phyloP scores from a whole-genome alignment of 208 protist species.

The Acanthamoeba healyi region DNA sequence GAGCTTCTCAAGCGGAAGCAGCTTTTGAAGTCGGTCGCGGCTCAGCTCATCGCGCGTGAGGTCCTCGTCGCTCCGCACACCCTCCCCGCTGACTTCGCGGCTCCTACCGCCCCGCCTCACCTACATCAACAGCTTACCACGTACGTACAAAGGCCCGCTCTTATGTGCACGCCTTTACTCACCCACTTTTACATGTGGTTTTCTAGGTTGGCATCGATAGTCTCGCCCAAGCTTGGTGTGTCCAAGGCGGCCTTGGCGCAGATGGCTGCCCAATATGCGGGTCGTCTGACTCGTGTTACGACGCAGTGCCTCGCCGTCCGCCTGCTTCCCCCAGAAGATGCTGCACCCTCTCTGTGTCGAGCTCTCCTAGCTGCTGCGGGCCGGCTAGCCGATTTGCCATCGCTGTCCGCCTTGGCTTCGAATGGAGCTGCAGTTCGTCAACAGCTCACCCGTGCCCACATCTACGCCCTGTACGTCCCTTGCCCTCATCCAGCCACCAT shows the following conservation, averaged over 20 bases:
- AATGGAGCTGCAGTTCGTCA: background rate
- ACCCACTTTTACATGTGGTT: background rate
- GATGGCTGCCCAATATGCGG: background rate
- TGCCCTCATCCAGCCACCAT: background rate
- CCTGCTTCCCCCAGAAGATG: background rate
- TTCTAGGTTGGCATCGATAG: background rate
- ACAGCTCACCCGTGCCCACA: background rate
- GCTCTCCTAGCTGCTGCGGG: background rate
- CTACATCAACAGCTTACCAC: background rate
- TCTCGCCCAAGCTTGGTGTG: background rate
- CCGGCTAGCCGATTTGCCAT: background rate
- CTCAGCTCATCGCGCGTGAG: slow-evolving; percentile 3
- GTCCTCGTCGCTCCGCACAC: background rate
- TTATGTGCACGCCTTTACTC: background rate
- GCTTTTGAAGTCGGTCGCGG: background rate
- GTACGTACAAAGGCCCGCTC: background rate
- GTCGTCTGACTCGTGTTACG: background rate
- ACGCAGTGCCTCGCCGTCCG: slow-evolving; percentile 16
- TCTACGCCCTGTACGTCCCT: slow-evolving; percentile 25
- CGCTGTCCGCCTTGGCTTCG: background rate
- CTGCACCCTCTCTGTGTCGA: background rate
- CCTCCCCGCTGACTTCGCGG: background rate
- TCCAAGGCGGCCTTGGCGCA: background rate
- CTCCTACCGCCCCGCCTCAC: background rate
- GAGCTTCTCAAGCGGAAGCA: background rate